phyloP scores from a whole-genome alignment of 768 basidiomycete genomes.

The Mycena indigotica region DNA sequence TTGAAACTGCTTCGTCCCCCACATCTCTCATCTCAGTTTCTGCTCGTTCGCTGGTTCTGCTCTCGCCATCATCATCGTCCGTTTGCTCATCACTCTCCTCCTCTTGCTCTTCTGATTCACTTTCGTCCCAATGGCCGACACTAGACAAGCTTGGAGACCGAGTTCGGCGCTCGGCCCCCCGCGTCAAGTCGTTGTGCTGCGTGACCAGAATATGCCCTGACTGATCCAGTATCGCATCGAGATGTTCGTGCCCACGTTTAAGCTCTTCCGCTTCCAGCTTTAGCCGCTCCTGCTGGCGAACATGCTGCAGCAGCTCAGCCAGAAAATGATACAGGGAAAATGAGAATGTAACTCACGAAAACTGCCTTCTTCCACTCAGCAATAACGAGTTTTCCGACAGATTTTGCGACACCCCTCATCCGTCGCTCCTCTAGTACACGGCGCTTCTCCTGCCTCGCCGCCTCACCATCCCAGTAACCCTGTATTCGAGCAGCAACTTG shows the following conservation, averaged over 20 bases:
- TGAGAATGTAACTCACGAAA: constrained; percentile 52
- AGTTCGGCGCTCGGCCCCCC: constrained; percentile 53
- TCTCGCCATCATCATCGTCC: constrained; percentile 32
- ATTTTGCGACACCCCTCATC: constrained; percentile 66
- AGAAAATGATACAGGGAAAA: not conserved
- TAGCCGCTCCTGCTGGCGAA: constrained; percentile 68
- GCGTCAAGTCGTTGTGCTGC: constrained; percentile 71
- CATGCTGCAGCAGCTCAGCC: constrained; percentile 48
- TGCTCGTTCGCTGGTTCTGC: not conserved
- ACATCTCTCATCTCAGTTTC: constrained; percentile 2
- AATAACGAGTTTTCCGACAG: constrained; percentile 67
- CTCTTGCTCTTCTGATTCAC: constrained; percentile 42
- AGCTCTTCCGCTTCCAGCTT: constrained; percentile 76
- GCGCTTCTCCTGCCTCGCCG: constrained; percentile 61
- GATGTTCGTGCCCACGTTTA: constrained; percentile 77
- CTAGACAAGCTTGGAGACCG: constrained; percentile 56
- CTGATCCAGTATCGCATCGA: constrained; percentile 88
- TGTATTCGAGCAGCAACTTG: constrained; percentile 69
- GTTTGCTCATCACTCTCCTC: constrained; percentile 39
- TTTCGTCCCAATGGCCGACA: constrained; percentile 21
- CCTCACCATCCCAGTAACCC: constrained; percentile 74
- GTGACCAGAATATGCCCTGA: constrained; percentile 85
- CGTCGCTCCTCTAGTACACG: constrained; percentile 66
- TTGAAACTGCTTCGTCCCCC: not conserved
- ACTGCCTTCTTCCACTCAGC: constrained; percentile 89